Evolutionary conservation across 169 alveolate genomes (phyloP).

Genomic region (Plasmodium coatneyi): DNA sequence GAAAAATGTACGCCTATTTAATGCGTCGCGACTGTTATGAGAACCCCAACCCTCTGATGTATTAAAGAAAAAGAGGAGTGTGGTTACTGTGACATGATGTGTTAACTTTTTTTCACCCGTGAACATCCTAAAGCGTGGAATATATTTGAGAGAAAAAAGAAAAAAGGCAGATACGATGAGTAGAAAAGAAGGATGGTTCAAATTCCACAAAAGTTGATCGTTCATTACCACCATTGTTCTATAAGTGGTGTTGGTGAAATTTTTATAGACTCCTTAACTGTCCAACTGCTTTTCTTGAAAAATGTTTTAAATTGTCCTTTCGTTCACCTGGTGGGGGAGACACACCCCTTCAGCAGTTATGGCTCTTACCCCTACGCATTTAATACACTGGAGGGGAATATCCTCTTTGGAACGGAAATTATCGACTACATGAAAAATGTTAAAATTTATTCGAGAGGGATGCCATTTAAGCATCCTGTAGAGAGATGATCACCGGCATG

Average conservation of each 20-base stretch:
- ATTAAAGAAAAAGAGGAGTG: neutral
- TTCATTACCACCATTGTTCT: constrained; percentile 74
- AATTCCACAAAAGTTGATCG: constrained; percentile 70
- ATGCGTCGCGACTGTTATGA: neutral
- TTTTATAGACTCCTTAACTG: constrained; percentile 65
- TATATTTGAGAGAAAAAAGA: neutral
- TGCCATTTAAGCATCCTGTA: neutral
- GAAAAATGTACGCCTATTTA: neutral
- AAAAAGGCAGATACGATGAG: neutral
- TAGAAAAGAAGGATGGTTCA: constrained; percentile 15
- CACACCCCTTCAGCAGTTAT: constrained; percentile 67
- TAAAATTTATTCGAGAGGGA: neutral
- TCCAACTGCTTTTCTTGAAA: constrained; percentile 63
- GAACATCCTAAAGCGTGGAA: neutral
- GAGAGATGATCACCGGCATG: neutral
- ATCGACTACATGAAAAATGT: constrained; percentile 76
- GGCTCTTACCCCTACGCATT: constrained; percentile 73
- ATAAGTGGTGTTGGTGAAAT: constrained; percentile 62
- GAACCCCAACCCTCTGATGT: neutral
- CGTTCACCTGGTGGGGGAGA: constrained; percentile 53
- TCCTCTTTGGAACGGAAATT: constrained; percentile 44
- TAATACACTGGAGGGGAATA: constrained; percentile 70
- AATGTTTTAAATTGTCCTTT: constrained; percentile 64
- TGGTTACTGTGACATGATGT: neutral
- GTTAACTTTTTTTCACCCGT: neutral